A percentile compares a stretch with the other conserved stretches of the same genome.
These are phyloP conservation scores for Diutina rugosa DNA, from an alignment of 1,139 yeast genomes.

Conservation along the genomic window DNA sequence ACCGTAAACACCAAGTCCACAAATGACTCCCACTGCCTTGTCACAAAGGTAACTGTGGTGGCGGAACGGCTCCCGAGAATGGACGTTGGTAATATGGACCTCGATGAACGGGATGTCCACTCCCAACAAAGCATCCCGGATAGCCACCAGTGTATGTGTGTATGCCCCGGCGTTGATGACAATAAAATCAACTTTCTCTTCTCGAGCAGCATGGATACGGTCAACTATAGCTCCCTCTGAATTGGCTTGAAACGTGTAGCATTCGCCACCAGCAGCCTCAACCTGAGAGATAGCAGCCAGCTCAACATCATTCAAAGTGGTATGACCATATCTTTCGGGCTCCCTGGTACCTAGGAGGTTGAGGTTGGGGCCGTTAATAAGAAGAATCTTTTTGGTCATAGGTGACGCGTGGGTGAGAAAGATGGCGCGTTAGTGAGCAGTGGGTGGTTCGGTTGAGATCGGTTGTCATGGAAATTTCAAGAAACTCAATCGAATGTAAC, in stretches of 20 bases:
- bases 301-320: slow-evolving; percentile 28
- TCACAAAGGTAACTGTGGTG: slow-evolving; percentile 35
- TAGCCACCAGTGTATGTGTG: slow-evolving; percentile 37
- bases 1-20: slow-evolving; percentile 36
- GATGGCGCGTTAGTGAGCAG: neutral
- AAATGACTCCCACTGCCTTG: slow-evolving; percentile 33
- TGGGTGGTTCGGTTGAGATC: neutral
- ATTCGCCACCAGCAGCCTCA: slow-evolving; percentile 14
- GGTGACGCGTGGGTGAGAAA: neutral
- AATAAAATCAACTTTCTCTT: slow-evolving; percentile 25
- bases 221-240: slow-evolving; percentile 37
- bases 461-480: no score
- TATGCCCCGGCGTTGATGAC: slow-evolving; percentile 40
- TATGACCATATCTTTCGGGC: slow-evolving; percentile 37
- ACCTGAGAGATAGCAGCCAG: slow-evolving; percentile 26
- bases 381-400: slow-evolving; percentile 7
- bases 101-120: slow-evolving; percentile 37
- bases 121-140: slow-evolving; percentile 35
- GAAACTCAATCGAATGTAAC: no score
- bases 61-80: slow-evolving; percentile 37
- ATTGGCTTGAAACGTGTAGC: slow-evolving; percentile 24
- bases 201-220: slow-evolving; percentile 31
- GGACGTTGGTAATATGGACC: slow-evolving; percentile 36
- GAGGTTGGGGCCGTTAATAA: slow-evolving; percentile 36
- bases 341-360: slow-evolving; percentile 35